Percentiles rank a stretch among this genome's conserved stretches.
Conservation (phyloP, 192 early-diverging fungal species). For the Coemansia sp. region DNA sequence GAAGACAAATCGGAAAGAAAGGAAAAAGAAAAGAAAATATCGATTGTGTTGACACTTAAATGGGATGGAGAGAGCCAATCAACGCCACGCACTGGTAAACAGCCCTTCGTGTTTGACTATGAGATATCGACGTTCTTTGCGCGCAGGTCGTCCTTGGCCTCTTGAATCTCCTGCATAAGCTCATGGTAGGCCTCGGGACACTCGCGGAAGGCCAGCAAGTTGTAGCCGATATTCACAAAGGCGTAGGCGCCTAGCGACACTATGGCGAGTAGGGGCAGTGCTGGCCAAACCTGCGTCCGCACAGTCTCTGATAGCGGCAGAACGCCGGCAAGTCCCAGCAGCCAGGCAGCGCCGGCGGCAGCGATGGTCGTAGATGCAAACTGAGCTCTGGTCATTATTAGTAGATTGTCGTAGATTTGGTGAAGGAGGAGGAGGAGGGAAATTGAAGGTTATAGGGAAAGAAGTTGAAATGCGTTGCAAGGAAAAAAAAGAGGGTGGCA, state of each 20-base stretch:
- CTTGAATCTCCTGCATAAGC: conserved; percentile 81
- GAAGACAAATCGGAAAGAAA: not conserved
- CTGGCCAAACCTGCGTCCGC: conserved; percentile 46
- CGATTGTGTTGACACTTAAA: not conserved
- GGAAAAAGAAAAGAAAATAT: conserved; percentile 6
- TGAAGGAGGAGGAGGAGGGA: not conserved
- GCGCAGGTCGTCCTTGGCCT: conserved; percentile 80
- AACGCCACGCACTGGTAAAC: not conserved
- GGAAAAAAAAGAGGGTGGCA: not conserved
- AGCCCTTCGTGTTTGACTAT: not conserved
- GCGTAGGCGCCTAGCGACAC: conserved; percentile 91
- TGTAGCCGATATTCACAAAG: conserved; percentile 84
- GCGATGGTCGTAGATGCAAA: conserved; percentile 19
- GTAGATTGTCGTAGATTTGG: not conserved
- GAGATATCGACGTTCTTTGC: conserved; percentile 65
- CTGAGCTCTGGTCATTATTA: conserved; percentile 43
- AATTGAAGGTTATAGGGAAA: not conserved
- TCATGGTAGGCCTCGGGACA: conserved; percentile 89
- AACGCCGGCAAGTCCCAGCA: conserved; percentile 36
- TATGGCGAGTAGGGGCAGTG: conserved; percentile 53
- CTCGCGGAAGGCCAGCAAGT: conserved; percentile 87
- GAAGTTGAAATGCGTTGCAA: not conserved
- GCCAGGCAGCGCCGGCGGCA: conserved; percentile 29
- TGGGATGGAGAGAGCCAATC: not conserved
- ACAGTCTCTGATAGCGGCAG: conserved; percentile 44